Evolutionary conservation across 257 asterid species (phyloP), one percentile per base, ranked within the genome.

Genomic region (Linaria vulgaris): DNA sequence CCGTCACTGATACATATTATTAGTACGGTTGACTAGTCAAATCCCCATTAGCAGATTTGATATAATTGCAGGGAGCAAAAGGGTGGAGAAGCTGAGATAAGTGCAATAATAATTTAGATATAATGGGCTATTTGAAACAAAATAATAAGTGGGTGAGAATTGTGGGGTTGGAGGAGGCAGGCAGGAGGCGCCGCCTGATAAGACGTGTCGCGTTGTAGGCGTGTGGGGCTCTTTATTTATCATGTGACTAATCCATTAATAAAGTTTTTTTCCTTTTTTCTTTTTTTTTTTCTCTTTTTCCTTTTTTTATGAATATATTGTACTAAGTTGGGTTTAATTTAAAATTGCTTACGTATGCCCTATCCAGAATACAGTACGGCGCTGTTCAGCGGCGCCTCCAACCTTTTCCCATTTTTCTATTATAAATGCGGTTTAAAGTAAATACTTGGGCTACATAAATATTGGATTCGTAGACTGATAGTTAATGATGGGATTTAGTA

Each of bases 181-280:
- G 82, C 68, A 62, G 63, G 27, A 80, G 83, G 80, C 91, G 94
- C 87, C 89, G 82, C 78, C 79, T 76, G 87, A 85, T 67, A 63
- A 61, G 86, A 85, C 83, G 85, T 81, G 91, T 81, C 87, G 72
- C 51, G 34, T 70, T 45, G 65, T 64, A 59, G 65, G 57, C 63
- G 62, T 61, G 68, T 72, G 66, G 57, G 47, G 27, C 23, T 22
- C 22, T 10, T 53, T 59, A 66, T 59, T 9, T 73, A 64, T 71
- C 79, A 63, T 63, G 71, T 71, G 72, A 77, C 48, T 37, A 58
- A 37, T 56, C 65, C 39, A 44, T 54, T n/a, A n/a, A n/a, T n/a
- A n/a, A n/a, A n/a, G n/a, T n/a, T n/a, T n/a, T n/a, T n/a, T n/a
- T n/a, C n/a, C n/a, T n/a, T n/a, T n/a, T n/a, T n/a, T n/a, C n/a